A percentile compares a stretch with the other conserved stretches of the same genome.
Conservation (phyloP, 371 early-diverging fungal species). For the Actinomortierella ambigua region DNA sequence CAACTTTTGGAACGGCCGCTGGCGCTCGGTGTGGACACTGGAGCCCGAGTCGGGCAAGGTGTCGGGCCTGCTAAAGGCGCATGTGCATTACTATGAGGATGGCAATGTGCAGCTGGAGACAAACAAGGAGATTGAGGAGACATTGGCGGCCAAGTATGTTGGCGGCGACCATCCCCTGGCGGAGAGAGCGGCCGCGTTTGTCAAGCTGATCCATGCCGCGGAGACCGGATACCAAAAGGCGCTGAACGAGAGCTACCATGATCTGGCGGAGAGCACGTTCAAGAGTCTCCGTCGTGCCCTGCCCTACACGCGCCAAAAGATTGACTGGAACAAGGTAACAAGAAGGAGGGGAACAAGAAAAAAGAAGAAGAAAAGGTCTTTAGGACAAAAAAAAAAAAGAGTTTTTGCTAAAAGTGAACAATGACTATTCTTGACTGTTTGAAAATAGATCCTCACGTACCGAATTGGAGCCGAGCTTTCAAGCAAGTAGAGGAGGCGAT, state of each 20-base stretch:
- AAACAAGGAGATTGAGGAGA: constrained; percentile 65
- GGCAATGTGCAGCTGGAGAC: constrained; percentile 96
- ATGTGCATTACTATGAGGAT: constrained; percentile 98
- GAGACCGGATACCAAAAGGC: constrained; percentile 85
- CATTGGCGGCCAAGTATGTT: constrained; percentile 23
- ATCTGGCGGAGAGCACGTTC: constrained; percentile 86
- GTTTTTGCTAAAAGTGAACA: too few species aligned
- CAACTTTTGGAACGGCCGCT: constrained; percentile 96
- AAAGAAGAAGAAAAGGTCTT: too few species aligned
- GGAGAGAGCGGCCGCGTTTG: constrained; percentile 57
- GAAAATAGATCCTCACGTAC: constrained; percentile 36
- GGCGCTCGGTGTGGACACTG: constrained; percentile 84
- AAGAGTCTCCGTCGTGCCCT: constrained; percentile 89
- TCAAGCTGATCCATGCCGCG: constrained; percentile 68
- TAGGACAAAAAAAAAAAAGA: too few species aligned
- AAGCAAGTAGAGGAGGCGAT: constrained; percentile 34
- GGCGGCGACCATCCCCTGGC: constrained; percentile 49
- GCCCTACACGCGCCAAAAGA: constrained; percentile 89
- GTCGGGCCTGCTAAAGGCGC: constrained; percentile 72
- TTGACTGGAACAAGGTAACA: constrained; percentile 88
- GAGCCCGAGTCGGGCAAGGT: constrained; percentile 62
- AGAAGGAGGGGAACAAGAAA: not conserved
- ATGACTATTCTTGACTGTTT: not conserved
- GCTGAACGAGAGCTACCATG: constrained; percentile 82
- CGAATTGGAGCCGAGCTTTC: constrained; percentile 45